Evolutionary conservation across 257 asterid species (phyloP).

Genomic region (Primulina eburnea): DNA sequence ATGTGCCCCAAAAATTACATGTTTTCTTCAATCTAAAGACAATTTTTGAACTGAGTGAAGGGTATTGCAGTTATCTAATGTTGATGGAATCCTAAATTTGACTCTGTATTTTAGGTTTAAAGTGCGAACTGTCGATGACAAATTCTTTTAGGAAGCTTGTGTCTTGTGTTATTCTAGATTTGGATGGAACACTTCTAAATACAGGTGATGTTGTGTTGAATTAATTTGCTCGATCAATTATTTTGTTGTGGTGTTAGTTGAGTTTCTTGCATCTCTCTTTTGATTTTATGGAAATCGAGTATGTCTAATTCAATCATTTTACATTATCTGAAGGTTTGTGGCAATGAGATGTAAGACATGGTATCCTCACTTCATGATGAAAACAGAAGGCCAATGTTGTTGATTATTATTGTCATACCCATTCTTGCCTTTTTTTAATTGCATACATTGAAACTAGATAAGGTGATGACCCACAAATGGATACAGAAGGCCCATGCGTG

Average conservation of each 20-base stretch:
- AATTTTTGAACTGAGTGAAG: neutral
- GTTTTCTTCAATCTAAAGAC: neutral
- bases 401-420: neutral
- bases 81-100: slow-evolving; percentile 20
- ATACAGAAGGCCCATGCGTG: neutral
- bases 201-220: slow-evolving; percentile 47
- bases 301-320: neutral
- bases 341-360: neutral
- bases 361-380: slow-evolving; percentile 5
- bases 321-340: neutral
- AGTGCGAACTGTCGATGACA: slow-evolving; percentile 34
- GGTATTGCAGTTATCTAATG: neutral
- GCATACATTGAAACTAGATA: slow-evolving; percentile 4
- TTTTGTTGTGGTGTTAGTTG: neutral
- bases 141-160: slow-evolving; percentile 55
- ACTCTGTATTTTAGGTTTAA: slow-evolving; percentile 4
- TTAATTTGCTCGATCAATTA: neutral
- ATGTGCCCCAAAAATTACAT: no score
- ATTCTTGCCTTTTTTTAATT: neutral
- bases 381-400: neutral
- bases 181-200: slow-evolving; percentile 91
- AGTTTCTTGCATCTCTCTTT: neutral
- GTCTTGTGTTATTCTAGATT: slow-evolving; percentile 76
- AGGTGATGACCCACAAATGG: neutral
- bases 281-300: neutral